Conservation (phyloP, 371 early-diverging fungal species). For the Mucor mucedo region DNA sequence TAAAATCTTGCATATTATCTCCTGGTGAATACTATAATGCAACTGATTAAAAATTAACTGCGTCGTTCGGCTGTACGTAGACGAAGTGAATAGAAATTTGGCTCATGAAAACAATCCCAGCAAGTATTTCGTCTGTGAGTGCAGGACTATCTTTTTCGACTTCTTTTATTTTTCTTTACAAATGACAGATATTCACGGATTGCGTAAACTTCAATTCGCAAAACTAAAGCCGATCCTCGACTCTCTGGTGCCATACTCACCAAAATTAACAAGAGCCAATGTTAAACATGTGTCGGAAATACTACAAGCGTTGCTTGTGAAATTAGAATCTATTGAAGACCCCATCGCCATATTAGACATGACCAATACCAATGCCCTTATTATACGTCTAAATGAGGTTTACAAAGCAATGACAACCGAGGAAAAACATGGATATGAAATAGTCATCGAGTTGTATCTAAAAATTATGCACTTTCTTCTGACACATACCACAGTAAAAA, state of each 20-base stretch:
- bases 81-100: too few relatives aligned
- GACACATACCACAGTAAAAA: constrained; percentile 16
- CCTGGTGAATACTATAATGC: too few relatives aligned
- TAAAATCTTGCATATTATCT: too few relatives aligned
- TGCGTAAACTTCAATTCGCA: not conserved
- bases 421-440: constrained; percentile 5
- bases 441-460: constrained; percentile 16
- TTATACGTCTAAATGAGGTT: not conserved
- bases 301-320: not conserved
- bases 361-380: not conserved
- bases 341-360: constrained; percentile 2
- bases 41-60: too few relatives aligned
- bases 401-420: constrained; percentile 9
- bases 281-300: not conserved
- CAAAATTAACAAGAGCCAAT: not conserved
- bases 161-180: constrained; percentile 3
- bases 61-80: too few relatives aligned
- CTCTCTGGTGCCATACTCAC: not conserved
- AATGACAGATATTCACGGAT: constrained; percentile 10
- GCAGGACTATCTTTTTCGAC: too few relatives aligned
- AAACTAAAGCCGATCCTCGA: constrained; percentile 4
- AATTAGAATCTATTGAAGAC: not conserved
- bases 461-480: constrained; percentile 25
- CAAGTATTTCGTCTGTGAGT: too few relatives aligned
- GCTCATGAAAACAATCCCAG: too few relatives aligned